Conservation (phyloP, 2,329 filamentous ascomycete genomes). For the Aspergillus sp. region DNA sequence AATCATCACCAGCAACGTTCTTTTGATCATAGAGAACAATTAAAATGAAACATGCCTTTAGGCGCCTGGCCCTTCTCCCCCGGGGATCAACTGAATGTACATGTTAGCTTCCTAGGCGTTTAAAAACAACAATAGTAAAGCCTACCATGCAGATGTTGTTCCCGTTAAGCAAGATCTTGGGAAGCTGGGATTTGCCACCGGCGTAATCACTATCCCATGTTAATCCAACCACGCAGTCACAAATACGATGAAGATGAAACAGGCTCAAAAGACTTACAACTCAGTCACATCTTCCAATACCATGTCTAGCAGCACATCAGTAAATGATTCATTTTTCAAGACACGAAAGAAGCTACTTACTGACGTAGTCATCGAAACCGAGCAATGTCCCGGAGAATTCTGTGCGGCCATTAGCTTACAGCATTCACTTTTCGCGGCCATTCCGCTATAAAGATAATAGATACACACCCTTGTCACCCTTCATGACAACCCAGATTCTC, state of each 20-base stretch:
- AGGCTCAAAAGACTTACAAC: conserved; percentile 55
- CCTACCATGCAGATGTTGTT: conserved; percentile 99
- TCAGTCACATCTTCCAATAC: conserved; percentile 95
- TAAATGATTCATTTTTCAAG: conserved; percentile 8
- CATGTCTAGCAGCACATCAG: conserved; percentile 63
- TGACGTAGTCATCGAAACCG: conserved; percentile 99
- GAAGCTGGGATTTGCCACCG: conserved; percentile 77
- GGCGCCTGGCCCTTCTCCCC: conserved; percentile 61
- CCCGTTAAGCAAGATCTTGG: conserved; percentile 92
- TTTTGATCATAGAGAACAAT: conserved; percentile 9
- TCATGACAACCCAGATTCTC: conserved; percentile 98
- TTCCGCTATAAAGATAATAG: not conserved
- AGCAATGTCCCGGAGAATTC: conserved; percentile 93
- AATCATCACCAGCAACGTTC: conserved; percentile 14
- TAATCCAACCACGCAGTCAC: conserved; percentile 4
- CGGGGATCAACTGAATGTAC: conserved; percentile 60
- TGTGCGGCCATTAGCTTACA: conserved; percentile 34
- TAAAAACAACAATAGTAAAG: not conserved
- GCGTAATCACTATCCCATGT: conserved; percentile 67
- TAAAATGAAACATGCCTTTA: conserved; percentile 3
- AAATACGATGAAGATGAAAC: not conserved
- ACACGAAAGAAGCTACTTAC: conserved; percentile 54
- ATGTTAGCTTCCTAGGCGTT: not conserved
- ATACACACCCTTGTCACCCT: conserved; percentile 75
- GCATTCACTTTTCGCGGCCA: not conserved